Base-by-base conservation (phyloP, 1,139 yeast genomes). In the Pichia sp. region DNA sequence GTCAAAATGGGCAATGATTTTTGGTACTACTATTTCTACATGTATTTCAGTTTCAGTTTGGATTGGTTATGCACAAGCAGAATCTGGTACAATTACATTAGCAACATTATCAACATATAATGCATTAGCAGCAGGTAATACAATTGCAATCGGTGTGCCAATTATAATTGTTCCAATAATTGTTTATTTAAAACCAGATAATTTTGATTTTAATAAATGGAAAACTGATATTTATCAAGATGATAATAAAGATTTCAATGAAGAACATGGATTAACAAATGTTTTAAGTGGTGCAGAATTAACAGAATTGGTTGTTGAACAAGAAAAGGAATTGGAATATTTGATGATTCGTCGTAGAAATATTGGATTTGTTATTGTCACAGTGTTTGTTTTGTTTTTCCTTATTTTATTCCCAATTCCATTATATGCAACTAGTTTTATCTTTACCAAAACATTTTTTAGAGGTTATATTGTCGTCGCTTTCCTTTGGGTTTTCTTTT, bases 61-160 rank as follows among this genome's bases (percentile, higher is more conserved):
- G 90, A 67, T 82, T 54, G 78, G 74, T 7, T 69, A 77, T 56
- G 74, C 87, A 39, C 76, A 76, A 58, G 67, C 68, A 22, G 63
- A 73, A 50, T 74, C 70, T 51, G 81, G 82, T 23, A 50, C 67
- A 0, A 67, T 82, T 37, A 77, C 75, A 29, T 80, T 85, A 41
- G 76, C 66, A 35, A 81, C 80, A 40, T 77, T 95, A 24, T 62
- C 58, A 50, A 61, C 55, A 23, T 60, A 62, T 39, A 60, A 63
- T 50, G 68, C 71, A 27, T 61, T 67, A 33, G 62, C 67, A 12
- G 62, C 64, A 42, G 73, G 71, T 31, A 68, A 68, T 51, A 63
- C 68, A 87, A 87, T 86, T 43, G 92, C 96, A 0, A 68, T 89
- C 50, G 70, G 80, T 45, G 74, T 89, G 2, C 96, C 96, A n/a